These are phyloP conservation scores for Penicillium capsulatum DNA, from an alignment of 2,329 filamentous ascomycete species.

Conservation along the genomic window DNA sequence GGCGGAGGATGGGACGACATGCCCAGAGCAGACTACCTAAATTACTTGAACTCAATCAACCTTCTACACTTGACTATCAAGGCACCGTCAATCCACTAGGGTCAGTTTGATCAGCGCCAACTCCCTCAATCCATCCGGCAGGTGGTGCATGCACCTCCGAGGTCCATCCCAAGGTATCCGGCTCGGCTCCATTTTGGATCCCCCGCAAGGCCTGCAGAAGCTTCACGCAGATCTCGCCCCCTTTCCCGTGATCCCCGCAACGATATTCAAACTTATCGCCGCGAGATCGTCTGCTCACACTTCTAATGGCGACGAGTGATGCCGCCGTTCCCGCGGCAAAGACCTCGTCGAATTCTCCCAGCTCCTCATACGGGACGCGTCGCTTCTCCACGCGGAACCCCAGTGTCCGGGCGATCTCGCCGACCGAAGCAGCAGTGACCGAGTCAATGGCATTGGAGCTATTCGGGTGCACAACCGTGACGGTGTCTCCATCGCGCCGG, in stretches of 20 bases:
- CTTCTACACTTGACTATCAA: constrained; percentile 13
- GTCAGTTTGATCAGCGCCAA: constrained; percentile 13
- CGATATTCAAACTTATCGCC: constrained; percentile 55
- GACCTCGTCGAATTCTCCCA: constrained; percentile 67
- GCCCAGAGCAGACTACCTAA: too few species aligned
- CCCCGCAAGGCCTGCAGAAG: constrained; percentile 73
- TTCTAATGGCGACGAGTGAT: constrained; percentile 84
- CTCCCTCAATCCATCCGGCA: constrained; percentile 28
- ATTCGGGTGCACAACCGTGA: constrained; percentile 80
- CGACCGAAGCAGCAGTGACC: constrained; percentile 75
- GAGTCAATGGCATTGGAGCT: constrained; percentile 83
- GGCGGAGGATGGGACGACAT: too few species aligned
- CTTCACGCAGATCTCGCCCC: constrained; percentile 66
- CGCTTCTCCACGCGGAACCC: constrained; percentile 82
- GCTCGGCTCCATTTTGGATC: constrained; percentile 75
- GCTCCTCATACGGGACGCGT: constrained; percentile 57
- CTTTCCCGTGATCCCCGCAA: constrained; percentile 40
- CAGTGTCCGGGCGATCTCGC: constrained; percentile 67
- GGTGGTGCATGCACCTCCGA: constrained; percentile 36
- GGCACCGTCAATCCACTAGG: constrained; percentile 27
- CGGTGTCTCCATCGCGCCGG: constrained; percentile 53
- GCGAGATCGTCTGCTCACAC: constrained; percentile 68
- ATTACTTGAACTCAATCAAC: too few species aligned
- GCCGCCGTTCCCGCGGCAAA: constrained; percentile 91
- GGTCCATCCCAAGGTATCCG: constrained; percentile 74